A percentile compares a stretch with the other conserved stretches of the same genome.
phyloP scores from a whole-genome alignment of 2,329 filamentous ascomycete species.

The Botrytis paeoniae region DNA sequence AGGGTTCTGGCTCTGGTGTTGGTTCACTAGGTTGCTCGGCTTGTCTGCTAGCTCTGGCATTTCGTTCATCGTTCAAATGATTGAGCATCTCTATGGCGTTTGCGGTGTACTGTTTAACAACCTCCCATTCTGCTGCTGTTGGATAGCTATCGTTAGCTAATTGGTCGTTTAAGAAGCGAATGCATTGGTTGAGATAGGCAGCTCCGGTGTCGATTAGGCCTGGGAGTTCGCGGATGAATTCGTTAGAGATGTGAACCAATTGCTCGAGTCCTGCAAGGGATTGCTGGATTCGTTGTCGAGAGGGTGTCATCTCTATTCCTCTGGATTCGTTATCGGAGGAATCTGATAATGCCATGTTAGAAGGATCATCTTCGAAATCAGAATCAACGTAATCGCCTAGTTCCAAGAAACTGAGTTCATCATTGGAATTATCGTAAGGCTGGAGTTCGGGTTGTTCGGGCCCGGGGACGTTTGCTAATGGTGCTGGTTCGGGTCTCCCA shows the following conservation, averaged over 20 bases:
- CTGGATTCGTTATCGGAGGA: neutral
- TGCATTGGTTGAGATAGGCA: neutral
- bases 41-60: neutral
- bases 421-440: neutral
- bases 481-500: no score
- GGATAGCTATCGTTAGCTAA: neutral
- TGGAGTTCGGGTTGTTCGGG: neutral
- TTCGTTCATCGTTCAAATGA: neutral
- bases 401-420: neutral
- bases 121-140: neutral
- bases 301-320: neutral
- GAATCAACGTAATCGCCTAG: neutral
- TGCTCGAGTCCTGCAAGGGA: neutral
- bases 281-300: neutral
- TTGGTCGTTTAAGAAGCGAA: neutral
- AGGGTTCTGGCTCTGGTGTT: no score
- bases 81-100: neutral
- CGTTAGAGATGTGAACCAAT: neutral
- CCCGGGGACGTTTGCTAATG: no score
- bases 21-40: neutral
- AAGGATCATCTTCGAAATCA: neutral
- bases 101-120: neutral
- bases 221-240: neutral
- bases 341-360: neutral
- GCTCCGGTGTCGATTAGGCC: neutral